Conservation (phyloP, 139 green algal species). For the Micromonas pusilla region DNA sequence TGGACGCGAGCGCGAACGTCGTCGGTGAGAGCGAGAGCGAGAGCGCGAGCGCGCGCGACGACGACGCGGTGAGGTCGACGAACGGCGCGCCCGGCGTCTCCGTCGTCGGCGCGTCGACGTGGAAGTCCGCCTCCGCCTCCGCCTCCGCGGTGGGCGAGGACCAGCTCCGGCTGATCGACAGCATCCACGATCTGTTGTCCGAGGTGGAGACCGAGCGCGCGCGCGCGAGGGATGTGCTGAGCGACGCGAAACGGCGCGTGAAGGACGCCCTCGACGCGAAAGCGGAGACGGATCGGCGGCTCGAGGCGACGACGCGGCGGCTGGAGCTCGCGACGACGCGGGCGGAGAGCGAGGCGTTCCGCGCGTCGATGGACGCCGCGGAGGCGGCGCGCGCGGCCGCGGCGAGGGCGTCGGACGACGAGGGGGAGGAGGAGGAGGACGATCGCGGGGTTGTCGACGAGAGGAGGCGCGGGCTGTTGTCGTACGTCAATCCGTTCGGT, state of each 20-base stretch:
- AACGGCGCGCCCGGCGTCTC: no score
- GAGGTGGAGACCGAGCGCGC: background rate
- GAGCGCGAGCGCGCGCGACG: no score
- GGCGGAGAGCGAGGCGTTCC: background rate
- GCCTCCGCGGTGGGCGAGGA: slow-evolving; percentile 19
- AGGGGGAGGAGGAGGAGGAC: background rate
- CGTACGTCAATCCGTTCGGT: background rate
- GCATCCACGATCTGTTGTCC: background rate
- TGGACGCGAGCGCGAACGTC: no score
- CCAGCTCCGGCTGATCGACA: background rate
- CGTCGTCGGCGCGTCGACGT: no score
- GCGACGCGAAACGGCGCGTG: background rate
- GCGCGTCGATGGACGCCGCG: background rate
- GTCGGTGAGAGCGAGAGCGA: no score
- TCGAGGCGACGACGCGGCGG: background rate
- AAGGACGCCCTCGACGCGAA: background rate
- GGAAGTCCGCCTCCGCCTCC: no score
- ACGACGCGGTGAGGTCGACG: no score
- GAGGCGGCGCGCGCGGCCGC: no score
- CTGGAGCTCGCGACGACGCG: background rate
- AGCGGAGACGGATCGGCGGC: background rate
- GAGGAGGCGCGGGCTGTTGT: background rate
- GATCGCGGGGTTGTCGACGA: background rate
- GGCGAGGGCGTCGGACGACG: background rate
- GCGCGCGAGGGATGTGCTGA: background rate